phyloP scores from a whole-genome alignment of 495 filamentous ascomycete species.

The Clavariopsis aquatica region DNA sequence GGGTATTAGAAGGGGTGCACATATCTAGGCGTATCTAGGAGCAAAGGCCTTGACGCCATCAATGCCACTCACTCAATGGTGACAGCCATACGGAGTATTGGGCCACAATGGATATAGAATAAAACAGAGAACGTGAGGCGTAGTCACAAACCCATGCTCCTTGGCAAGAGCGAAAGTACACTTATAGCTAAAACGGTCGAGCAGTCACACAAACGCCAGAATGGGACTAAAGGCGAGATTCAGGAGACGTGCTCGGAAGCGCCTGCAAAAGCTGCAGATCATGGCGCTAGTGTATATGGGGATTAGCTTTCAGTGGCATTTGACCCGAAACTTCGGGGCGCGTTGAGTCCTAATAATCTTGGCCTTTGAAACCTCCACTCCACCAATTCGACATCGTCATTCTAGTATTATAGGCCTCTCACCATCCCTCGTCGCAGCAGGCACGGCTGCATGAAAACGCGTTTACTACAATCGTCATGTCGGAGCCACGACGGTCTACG shows the following conservation, averaged over 20 bases:
- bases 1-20: too few species aligned
- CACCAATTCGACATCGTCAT: background rate
- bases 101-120: too few species aligned
- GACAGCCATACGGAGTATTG: too few species aligned
- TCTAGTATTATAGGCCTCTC: background rate
- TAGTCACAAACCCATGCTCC: too few species aligned
- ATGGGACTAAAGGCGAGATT: background rate
- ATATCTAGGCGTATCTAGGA: too few species aligned
- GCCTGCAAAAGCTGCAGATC: background rate
- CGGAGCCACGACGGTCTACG: conserved; percentile 32
- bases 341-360: background rate
- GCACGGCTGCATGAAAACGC: background rate
- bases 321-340: background rate
- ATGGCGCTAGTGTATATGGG: background rate
- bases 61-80: too few species aligned
- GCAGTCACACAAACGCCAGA: too few species aligned
- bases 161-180: too few species aligned
- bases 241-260: background rate
- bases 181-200: too few species aligned
- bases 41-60: too few species aligned
- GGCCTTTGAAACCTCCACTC: background rate
- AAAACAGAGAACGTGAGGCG: too few species aligned
- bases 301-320: background rate
- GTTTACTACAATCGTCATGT: conserved; percentile 7
- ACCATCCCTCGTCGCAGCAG: background rate